A percentile compares a stretch with the other conserved stretches of the same genome.
Conservation (phyloP, 805 yeast species). For the Tanozyma kutaoensis region DNA sequence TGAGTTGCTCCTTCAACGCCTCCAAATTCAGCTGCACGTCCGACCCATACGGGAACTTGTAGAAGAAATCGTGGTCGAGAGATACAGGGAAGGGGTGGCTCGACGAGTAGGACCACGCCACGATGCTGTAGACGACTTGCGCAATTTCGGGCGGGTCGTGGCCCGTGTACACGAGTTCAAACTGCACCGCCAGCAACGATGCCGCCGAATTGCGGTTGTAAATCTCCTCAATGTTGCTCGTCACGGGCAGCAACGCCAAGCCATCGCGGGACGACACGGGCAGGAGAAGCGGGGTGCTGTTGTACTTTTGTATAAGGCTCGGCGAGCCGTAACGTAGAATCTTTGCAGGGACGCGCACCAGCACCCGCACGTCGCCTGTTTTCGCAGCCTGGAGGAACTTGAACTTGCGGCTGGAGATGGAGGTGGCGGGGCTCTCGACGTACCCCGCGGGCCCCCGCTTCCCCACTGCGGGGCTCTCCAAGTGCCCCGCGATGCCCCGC, state of each 20-base stretch:
- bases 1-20: constrained; percentile 18
- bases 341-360: constrained; percentile 19
- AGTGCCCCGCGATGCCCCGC: too few species aligned
- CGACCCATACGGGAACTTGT: constrained; percentile 12
- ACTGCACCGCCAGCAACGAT: constrained; percentile 9
- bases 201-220: constrained; percentile 16
- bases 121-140: constrained; percentile 20
- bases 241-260: background rate
- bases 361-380: constrained; percentile 20
- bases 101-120: constrained; percentile 26
- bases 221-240: constrained; percentile 14
- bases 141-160: constrained; percentile 20
- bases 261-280: background rate
- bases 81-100: constrained; percentile 27
- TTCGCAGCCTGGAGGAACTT: constrained; percentile 15
- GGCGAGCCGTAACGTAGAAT: constrained; percentile 24
- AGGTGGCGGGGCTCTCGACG: too few species aligned
- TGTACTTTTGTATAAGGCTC: constrained; percentile 21
- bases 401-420: constrained; percentile 1
- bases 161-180: constrained; percentile 12
- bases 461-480: too few species aligned
- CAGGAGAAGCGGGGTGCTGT: constrained; percentile 2
- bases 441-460: too few species aligned
- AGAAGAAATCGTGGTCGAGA: constrained; percentile 28
- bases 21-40: constrained; percentile 15